Base-by-base conservation (phyloP, 208 protist genomes). In the Acanthamoeba lugdunensis region DNA sequence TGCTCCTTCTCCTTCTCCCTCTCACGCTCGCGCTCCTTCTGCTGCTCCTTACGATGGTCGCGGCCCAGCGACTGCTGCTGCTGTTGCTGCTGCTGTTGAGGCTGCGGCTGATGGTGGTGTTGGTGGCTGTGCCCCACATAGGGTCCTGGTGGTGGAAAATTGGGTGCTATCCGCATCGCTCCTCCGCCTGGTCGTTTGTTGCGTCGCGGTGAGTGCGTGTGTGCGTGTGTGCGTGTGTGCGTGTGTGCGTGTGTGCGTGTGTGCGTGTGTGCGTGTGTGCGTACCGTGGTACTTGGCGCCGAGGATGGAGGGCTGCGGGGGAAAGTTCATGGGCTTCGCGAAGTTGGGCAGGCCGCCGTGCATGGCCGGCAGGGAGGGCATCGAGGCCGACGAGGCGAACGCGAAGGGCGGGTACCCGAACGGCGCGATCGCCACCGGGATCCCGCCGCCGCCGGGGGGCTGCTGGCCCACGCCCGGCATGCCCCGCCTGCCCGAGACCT, bases 321-420 rank as follows among this genome's bases (percentile, higher is more conserved):
- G 14, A 28, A 79, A 79, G 71, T 21, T 41, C 18, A 48, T 37
- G 37, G 37, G 71, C 71, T 79, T 79, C 4, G 30, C 71, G 71
- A 79, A 30, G 37, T 30, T 69, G 61, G 30, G 25, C n/a, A 50
- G n/a, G 71, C 71, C 71, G 37, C 33, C 30, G 71, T 69, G 61
- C 14, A 79, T 79, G 37, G 71, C 71, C 33, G 71, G 71, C 71
- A 79, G 71, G 14, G 33, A 50, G 16, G 71, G 71, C 71, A 79
- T 79, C 37, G 71, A 79, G 4, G 71, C 8, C 33, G 71, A 79
- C 71, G 71, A 79, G 7, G 71, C 9, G 71, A 79, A 79, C 71
- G 71, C 33, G 18, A 79, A 79, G 18, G 25, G 71, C n/a, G 71
- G 71, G n/a, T 79, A 79, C n/a, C n/a, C n/a, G 71, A 79, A 79